Percentiles rank a stretch among this genome's conserved stretches.
These are phyloP conservation scores for Tylopilus sp. DNA, from an alignment of 1,284 basidiomycete genomes.

Conservation along the genomic window DNA sequence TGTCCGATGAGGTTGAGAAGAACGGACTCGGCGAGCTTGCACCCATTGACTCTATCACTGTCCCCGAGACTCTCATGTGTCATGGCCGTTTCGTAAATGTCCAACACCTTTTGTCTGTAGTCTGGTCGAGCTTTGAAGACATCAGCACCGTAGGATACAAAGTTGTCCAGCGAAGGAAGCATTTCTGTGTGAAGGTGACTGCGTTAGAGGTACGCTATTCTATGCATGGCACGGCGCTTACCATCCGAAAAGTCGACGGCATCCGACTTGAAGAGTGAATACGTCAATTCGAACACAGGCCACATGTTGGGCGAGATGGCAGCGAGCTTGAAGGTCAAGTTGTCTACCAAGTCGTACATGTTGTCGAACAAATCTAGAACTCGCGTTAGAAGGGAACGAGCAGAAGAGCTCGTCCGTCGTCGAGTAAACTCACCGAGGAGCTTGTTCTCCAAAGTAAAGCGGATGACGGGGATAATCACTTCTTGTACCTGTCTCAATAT, in stretches of 20 bases:
- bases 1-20: slow-evolving; percentile 76
- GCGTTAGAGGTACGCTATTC: neutral
- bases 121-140: slow-evolving; percentile 69
- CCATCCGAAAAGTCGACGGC: slow-evolving; percentile 86
- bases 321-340: slow-evolving; percentile 79
- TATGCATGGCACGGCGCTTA: slow-evolving; percentile 25
- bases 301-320: slow-evolving; percentile 80
- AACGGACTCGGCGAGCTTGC: slow-evolving; percentile 81
- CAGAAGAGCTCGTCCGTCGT: neutral
- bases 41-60: slow-evolving; percentile 79
- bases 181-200: slow-evolving; percentile 58
- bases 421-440: slow-evolving; percentile 51
- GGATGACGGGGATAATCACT: slow-evolving; percentile 75
- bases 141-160: slow-evolving; percentile 81
- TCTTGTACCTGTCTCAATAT: slow-evolving; percentile 80
- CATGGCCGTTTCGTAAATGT: slow-evolving; percentile 81
- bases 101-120: slow-evolving; percentile 79
- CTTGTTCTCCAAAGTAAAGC: slow-evolving; percentile 73
- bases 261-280: slow-evolving; percentile 80
- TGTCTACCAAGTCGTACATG: slow-evolving; percentile 84
- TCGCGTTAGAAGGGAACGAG: neutral
- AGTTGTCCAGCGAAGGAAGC: slow-evolving; percentile 87
- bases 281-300: slow-evolving; percentile 82
- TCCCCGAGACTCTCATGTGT: slow-evolving; percentile 74
- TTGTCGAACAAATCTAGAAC: slow-evolving; percentile 79